These are phyloP conservation scores for Erodium texanum DNA, from an alignment of 441 rosid genomes.

Conservation along the genomic window DNA sequence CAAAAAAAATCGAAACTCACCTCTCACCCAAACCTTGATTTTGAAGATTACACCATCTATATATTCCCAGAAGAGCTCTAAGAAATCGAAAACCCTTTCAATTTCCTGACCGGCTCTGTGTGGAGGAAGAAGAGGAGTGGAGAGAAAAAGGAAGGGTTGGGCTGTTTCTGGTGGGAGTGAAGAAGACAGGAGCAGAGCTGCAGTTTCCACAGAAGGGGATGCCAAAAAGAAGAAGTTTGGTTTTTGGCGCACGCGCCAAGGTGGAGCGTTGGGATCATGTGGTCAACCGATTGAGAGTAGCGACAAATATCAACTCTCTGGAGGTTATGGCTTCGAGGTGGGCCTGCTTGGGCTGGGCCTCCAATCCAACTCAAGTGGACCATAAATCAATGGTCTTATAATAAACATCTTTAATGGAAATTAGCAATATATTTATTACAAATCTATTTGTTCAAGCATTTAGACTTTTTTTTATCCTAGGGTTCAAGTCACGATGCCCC, in stretches of 20 bases:
- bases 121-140: not conserved
- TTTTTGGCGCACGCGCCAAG: not conserved
- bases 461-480: too few species aligned
- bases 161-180: not conserved
- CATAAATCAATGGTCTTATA: too few species aligned
- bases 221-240: not conserved
- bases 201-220: not conserved
- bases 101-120: not conserved
- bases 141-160: constrained; percentile 1
- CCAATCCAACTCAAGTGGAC: not conserved
- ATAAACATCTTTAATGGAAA: too few species aligned
- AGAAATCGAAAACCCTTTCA: not conserved
- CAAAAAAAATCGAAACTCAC: not conserved
- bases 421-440: too few species aligned
- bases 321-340: constrained; percentile 5
- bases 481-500: too few species aligned
- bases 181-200: not conserved
- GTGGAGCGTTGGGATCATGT: not conserved
- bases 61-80: not conserved
- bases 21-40: not conserved
- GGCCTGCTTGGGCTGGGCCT: not conserved
- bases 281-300: not conserved
- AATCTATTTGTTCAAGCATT: too few species aligned
- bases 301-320: not conserved
- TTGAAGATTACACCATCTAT: not conserved